Conservation (phyloP, 805 yeast species). For the Aciculoconidium aculeatum region DNA sequence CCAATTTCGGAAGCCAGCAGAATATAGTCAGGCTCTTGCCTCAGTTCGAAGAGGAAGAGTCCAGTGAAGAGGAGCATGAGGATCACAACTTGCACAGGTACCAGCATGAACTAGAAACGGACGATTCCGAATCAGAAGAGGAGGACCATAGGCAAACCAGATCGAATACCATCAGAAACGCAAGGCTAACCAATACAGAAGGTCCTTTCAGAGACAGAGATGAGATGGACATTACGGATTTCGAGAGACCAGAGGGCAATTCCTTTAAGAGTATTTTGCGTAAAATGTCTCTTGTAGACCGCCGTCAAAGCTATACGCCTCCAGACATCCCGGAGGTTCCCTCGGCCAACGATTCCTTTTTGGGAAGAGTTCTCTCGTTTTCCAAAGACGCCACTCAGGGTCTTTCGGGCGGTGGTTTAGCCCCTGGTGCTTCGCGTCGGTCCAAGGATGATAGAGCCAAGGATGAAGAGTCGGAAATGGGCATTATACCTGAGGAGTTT, state of each 20-base stretch:
- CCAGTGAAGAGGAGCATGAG: slow-evolving; percentile 8
- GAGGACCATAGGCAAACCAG: neutral
- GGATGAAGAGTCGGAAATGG: slow-evolving; percentile 20
- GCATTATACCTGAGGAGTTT: slow-evolving; percentile 6
- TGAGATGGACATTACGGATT: neutral
- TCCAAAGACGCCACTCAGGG: slow-evolving; percentile 19
- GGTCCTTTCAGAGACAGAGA: slow-evolving; percentile 1
- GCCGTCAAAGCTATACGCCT: slow-evolving; percentile 14
- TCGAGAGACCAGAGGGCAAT: slow-evolving; percentile 9
- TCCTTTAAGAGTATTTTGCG: slow-evolving; percentile 26
- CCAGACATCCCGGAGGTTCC: slow-evolving; percentile 11
- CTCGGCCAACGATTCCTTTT: slow-evolving; percentile 31
- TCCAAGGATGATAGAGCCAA: slow-evolving; percentile 11
- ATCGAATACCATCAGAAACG: neutral
- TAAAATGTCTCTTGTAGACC: slow-evolving; percentile 31
- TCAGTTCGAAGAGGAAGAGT: slow-evolving; percentile 3
- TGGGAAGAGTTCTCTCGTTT: slow-evolving; percentile 30
- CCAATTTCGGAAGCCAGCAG: slow-evolving; percentile 16
- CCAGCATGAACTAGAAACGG: neutral
- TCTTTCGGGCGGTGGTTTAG: slow-evolving; percentile 37
- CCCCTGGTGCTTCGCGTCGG: slow-evolving; percentile 31
- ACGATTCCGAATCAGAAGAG: neutral
- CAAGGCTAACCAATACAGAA: neutral
- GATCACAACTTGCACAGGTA: slow-evolving; percentile 11
- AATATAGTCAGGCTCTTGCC: neutral